A percentile compares a stretch with the other conserved stretches of the same genome.
Conservation (phyloP, 2,329 filamentous ascomycete genomes). For the Triangularia verruculosa region DNA sequence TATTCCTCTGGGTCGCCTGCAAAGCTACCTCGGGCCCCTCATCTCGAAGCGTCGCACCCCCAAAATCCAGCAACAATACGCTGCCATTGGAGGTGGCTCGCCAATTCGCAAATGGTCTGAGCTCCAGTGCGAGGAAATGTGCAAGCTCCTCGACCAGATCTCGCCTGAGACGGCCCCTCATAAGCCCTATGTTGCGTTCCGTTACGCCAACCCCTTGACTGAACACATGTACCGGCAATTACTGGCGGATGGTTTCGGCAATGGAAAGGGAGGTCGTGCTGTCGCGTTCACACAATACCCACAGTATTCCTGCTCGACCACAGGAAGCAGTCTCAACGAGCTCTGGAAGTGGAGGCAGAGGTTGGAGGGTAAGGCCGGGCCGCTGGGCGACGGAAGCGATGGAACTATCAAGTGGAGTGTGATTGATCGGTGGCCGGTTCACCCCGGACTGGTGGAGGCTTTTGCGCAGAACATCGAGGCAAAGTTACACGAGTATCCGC, state of each 20-base stretch:
- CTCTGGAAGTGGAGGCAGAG: conserved; percentile 95
- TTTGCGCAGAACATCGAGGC: conserved; percentile 91
- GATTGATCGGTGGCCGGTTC: conserved; percentile 96
- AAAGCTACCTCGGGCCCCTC: conserved; percentile 84
- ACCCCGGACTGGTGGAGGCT: conserved; percentile 83
- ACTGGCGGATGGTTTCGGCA: conserved; percentile 84
- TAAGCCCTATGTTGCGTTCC: conserved; percentile 95
- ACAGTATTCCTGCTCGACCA: conserved; percentile 97
- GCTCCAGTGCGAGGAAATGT: conserved; percentile 91
- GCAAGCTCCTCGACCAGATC: conserved; percentile 88
- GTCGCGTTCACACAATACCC: conserved; percentile 98
- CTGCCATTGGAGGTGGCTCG: conserved; percentile 93
- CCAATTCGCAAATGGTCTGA: conserved; percentile 98
- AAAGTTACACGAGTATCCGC: conserved; percentile 78
- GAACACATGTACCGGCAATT: conserved; percentile 87
- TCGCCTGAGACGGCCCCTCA: conserved; percentile 93
- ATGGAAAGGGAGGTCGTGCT: conserved; percentile 84
- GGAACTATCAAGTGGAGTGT: conserved; percentile 93
- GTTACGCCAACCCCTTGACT: conserved; percentile 89
- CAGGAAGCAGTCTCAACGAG: conserved; percentile 92
- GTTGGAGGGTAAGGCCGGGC: conserved; percentile 71
- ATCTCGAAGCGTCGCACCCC: conserved; percentile 85
- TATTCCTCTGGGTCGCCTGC: conserved; percentile 90
- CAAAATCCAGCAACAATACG: conserved; percentile 95
- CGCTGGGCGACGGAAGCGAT: conserved; percentile 48